Base-by-base conservation (phyloP, 192 early-diverging fungal species). In the Kickxella alabastrina region DNA sequence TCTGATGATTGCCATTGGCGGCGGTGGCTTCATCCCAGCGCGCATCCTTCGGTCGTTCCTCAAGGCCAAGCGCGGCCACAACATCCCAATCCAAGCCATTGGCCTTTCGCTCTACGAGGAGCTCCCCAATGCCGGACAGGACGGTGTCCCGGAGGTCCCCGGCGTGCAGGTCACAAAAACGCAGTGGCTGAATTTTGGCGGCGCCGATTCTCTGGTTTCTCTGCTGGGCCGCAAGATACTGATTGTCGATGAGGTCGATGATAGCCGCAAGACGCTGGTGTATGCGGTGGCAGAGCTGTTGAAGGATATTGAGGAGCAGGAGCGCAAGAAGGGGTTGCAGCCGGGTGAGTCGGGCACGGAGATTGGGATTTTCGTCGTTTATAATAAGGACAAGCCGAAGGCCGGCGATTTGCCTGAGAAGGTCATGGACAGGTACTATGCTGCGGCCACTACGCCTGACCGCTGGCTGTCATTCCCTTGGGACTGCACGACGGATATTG, bases 171-270 rank as follows among this genome's bases (percentile, higher is more conserved):
- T 89, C 1, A 80, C 81, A 61, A 89, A 89, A 72, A 87, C 86
- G 6, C 87, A 89, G 57, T 89, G 87, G 87, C 76, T 89, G 37
- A 87, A 87, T 59, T 86, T 86, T 77, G 85, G 82, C 35, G 77
- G 77, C n/a, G 49, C 63, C 49, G 80, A 83, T 27, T 79, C 80
- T 3, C 76, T 83, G 35, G 75, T 75, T 9, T 80, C 79, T 10
- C 66, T 89, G 27, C 59, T 87, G 31, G 87, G 87, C 3, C 75
- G 85, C 34, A 75, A 76, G 59, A 87, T 89, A 44, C 56, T 89
- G 29, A 85, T 89, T 66, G 87, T 89, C 0, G 87, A 89, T 43
- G 87, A 89, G 35, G 86, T 89, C 12, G 87, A 89, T 50, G 87
- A 89, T 55, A 88, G 84, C 43, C 76, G 87, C 17, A 76, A 79